Conservation (phyloP, 2,329 filamentous ascomycete genomes). For the Pestalotiopsis sp. region DNA sequence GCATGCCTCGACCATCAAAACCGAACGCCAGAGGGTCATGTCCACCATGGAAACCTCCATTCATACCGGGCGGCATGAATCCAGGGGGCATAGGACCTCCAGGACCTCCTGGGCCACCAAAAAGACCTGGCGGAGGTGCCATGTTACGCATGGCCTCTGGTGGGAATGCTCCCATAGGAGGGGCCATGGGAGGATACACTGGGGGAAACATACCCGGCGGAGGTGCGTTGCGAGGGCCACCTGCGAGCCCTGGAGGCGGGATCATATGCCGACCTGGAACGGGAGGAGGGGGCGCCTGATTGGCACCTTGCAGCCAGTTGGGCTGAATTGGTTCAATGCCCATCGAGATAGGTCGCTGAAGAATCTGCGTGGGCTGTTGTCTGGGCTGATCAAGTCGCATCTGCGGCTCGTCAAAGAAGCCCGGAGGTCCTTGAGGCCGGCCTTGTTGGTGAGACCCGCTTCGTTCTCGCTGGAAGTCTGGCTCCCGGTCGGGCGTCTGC, state of each 20-base stretch:
- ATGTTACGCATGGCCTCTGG: conserved; percentile 55
- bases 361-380: conserved; percentile 63
- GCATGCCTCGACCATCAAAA: conserved; percentile 60
- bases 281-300: conserved; percentile 43
- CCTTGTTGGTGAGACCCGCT: conserved; percentile 35
- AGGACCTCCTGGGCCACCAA: conserved; percentile 35
- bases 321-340: conserved; percentile 64
- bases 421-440: conserved; percentile 43
- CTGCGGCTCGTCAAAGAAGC: conserved; percentile 54
- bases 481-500: conserved; percentile 51
- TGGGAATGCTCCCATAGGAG: conserved; percentile 47
- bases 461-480: conserved; percentile 48
- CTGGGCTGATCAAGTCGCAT: conserved; percentile 54
- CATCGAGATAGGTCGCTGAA: conserved; percentile 64
- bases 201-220: conserved; percentile 64
- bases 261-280: conserved; percentile 56
- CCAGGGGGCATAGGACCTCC: conserved; percentile 39
- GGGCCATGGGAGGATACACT: conserved; percentile 44
- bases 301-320: conserved; percentile 50
- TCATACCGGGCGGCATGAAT: conserved; percentile 57
- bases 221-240: conserved; percentile 47
- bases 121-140: conserved; percentile 62
- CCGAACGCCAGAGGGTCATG: conserved; percentile 52
- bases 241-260: conserved; percentile 60
- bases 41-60: conserved; percentile 57